A percentile compares a stretch with the other conserved stretches of the same genome.
phyloP scores from a whole-genome alignment of 2,329 filamentous ascomycete genomes.

The Leptographium flavum region DNA sequence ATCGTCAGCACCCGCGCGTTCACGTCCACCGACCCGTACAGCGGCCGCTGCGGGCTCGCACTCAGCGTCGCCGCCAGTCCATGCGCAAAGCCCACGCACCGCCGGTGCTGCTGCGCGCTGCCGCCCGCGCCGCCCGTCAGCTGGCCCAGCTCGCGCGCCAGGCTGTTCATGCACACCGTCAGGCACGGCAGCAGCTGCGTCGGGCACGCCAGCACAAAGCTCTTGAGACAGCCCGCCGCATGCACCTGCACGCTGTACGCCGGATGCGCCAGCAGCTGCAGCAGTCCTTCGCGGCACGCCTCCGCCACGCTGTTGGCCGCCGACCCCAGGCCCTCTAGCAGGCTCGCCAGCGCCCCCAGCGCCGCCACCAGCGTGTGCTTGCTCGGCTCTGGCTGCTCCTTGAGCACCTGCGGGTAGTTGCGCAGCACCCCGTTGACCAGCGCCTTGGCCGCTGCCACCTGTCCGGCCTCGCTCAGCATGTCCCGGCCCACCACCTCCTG shows the following conservation, averaged over 20 bases:
- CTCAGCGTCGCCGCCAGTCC: slow-evolving; percentile 83
- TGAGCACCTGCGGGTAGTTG: slow-evolving; percentile 81
- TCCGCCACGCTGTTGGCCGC: slow-evolving; percentile 71
- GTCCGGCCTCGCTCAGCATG: slow-evolving; percentile 79
- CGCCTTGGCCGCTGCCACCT: slow-evolving; percentile 65
- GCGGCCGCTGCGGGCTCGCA: slow-evolving; percentile 71
- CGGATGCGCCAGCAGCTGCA: slow-evolving; percentile 85
- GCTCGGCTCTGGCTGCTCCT: slow-evolving; percentile 74
- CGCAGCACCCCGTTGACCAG: slow-evolving; percentile 82
- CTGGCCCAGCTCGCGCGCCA: slow-evolving; percentile 71
- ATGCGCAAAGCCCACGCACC: slow-evolving; percentile 83
- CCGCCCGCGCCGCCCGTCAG: slow-evolving; percentile 64
- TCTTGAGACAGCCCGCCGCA: slow-evolving; percentile 71
- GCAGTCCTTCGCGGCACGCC: slow-evolving; percentile 66
- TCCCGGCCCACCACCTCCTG: slow-evolving; percentile 70
- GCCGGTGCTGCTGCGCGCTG: slow-evolving; percentile 34
- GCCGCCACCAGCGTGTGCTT: slow-evolving; percentile 74
- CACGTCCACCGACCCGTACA: slow-evolving; percentile 91
- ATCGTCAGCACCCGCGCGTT: slow-evolving; percentile 85
- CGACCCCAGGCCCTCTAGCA: slow-evolving; percentile 70
- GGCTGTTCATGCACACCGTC: slow-evolving; percentile 92
- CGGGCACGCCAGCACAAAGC: slow-evolving; percentile 79
- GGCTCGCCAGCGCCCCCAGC: slow-evolving; percentile 62
- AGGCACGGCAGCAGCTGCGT: slow-evolving; percentile 83
- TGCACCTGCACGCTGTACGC: slow-evolving; percentile 94